Percentiles rank a stretch among this genome's conserved stretches.
These are phyloP conservation scores for Yamadazyma insecticola DNA, from an alignment of 805 yeast species.

Conservation along the genomic window DNA sequence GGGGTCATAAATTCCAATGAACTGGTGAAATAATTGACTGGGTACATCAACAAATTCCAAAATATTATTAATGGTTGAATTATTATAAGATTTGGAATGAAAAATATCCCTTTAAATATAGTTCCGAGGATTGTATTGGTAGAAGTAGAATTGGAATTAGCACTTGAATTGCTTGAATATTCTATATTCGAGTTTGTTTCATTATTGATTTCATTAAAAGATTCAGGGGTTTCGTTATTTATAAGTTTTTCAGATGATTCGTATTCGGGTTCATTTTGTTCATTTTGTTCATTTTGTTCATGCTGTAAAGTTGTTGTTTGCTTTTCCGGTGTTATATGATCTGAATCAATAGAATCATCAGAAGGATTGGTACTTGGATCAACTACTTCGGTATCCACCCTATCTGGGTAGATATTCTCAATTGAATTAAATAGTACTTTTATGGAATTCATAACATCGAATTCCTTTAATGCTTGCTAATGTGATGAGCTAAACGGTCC, in stretches of 20 bases:
- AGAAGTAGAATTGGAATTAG: not conserved
- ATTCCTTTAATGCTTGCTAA: too few species aligned
- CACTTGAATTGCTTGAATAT: not conserved
- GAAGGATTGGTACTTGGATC: too few species aligned
- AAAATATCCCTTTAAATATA: conserved; percentile 3
- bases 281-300: too few species aligned
- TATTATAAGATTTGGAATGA: conserved; percentile 35
- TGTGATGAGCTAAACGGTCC: conserved; percentile 1
- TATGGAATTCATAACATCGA: conserved; percentile 26
- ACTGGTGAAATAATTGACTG: conserved; percentile 34
- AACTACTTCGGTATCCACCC: conserved; percentile 2
- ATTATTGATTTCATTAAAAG: too few species aligned
- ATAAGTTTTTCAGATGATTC: too few species aligned
- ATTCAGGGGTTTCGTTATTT: too few species aligned
- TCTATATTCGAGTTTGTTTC: too few species aligned
- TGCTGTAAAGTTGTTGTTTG: too few species aligned
- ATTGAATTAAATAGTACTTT: conserved; percentile 29
- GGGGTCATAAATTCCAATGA: conserved; percentile 8
- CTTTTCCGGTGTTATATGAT: too few species aligned
- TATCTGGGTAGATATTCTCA: conserved; percentile 19
- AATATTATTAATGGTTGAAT: conserved; percentile 47
- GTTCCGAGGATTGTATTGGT: not conserved
- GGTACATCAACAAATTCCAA: conserved; percentile 53
- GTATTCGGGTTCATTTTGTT: not conserved
- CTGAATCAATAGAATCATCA: too few species aligned